phyloP scores from a whole-genome alignment of 148 eudicot genomes.

The Heliamphora exappendiculata region DNA sequence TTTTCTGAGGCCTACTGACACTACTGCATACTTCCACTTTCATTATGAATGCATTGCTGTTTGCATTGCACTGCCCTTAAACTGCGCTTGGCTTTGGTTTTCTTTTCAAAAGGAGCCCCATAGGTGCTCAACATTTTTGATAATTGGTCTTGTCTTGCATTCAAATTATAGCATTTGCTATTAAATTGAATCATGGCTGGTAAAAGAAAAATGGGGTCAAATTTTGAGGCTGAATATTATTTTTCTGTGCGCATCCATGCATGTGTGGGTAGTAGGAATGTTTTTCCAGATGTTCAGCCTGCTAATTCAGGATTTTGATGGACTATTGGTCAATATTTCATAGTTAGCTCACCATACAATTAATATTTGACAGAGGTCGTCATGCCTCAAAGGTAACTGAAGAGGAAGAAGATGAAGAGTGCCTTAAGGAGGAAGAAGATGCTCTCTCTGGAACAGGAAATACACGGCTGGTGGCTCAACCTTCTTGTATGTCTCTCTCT shows the following conservation, averaged over 20 bases:
- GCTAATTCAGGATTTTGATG: not conserved
- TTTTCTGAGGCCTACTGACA: not conserved
- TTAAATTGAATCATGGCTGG: not conserved
- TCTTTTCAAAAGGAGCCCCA: not conserved
- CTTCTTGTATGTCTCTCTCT: slow-evolving; percentile 56
- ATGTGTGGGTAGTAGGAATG: not conserved
- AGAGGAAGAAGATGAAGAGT: slow-evolving; percentile 96
- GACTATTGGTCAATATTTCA: not conserved
- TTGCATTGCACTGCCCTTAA: not conserved
- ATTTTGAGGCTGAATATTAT: not conserved
- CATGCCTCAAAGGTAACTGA: slow-evolving; percentile 96
- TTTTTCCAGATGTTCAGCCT: slow-evolving; percentile 1
- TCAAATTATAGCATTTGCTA: not conserved
- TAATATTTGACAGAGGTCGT: slow-evolving; percentile 51
- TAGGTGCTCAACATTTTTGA: not conserved
- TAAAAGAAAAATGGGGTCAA: not conserved
- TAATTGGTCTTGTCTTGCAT: not conserved
- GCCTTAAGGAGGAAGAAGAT: slow-evolving; percentile 85
- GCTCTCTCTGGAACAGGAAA: slow-evolving; percentile 60
- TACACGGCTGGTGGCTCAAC: slow-evolving; percentile 79
- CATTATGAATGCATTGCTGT: not conserved
- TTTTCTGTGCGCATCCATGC: not conserved
- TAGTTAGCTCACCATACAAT: not conserved
- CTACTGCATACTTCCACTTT: not conserved
- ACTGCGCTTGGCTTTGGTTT: not conserved